Evolutionary conservation across 305 asterid genomes (phyloP).

Genomic region (Vinca major): DNA sequence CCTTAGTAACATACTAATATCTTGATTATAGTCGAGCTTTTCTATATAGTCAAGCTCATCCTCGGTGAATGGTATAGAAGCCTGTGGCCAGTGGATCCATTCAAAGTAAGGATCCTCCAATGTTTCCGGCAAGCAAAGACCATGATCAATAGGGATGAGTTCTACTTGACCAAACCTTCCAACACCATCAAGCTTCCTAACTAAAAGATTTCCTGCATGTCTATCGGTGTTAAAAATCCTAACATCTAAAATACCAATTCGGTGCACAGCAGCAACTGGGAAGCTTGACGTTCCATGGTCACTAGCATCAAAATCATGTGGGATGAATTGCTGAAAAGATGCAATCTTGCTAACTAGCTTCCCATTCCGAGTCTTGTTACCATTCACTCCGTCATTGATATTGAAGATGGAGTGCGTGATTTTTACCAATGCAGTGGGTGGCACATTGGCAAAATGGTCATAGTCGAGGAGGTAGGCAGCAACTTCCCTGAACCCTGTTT

Average conservation of each 20-base stretch:
- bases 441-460: constrained; percentile 83
- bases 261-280: constrained; percentile 86
- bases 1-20: constrained; percentile 56
- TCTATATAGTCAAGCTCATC: constrained; percentile 78
- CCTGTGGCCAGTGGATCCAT: constrained; percentile 99
- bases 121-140: constrained; percentile 91
- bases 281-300: constrained; percentile 94
- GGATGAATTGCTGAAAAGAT: constrained; percentile 74
- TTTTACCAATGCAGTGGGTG: constrained; percentile 87
- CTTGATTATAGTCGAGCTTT: constrained; percentile 61
- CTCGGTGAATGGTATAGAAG: constrained; percentile 92
- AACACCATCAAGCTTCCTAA: constrained; percentile 68
- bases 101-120: constrained; percentile 95
- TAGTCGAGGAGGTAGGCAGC: constrained; percentile 93
- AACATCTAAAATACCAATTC: constrained; percentile 86
- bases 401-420: constrained; percentile 83
- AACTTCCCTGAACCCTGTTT: constrained; percentile 90
- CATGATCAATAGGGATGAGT: constrained; percentile 86
- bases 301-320: constrained; percentile 86
- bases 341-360: constrained; percentile 82
- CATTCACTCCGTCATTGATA: constrained; percentile 76
- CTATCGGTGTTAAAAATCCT: constrained; percentile 94
- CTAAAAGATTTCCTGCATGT: constrained; percentile 91
- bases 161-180: constrained; percentile 91
- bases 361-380: constrained; percentile 41